Percentiles rank a stretch among this genome's conserved stretches.
Evolutionary conservation across 2,329 filamentous ascomycete species (phyloP).

Genomic region (Neonectria ditissima): DNA sequence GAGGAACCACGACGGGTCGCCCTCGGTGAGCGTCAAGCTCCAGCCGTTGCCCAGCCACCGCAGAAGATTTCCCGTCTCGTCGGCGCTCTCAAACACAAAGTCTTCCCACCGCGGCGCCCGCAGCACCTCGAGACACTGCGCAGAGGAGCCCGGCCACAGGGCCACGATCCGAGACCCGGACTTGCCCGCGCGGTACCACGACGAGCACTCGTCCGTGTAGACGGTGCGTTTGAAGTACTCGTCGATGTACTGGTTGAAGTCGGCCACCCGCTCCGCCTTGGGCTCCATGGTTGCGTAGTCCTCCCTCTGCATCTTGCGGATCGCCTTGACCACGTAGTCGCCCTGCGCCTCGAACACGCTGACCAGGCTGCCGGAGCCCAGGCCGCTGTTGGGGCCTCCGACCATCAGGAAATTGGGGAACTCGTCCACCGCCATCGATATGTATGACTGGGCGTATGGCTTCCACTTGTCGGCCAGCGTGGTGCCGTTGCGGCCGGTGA

Average conservation of each 20-base stretch:
- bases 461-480: conserved; percentile 55
- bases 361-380: conserved; percentile 60
- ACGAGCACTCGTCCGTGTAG: conserved; percentile 28
- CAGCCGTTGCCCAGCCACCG: conserved; percentile 28
- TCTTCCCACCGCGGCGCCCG: conserved; percentile 30
- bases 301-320: conserved; percentile 42
- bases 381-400: conserved; percentile 61
- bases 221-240: conserved; percentile 34
- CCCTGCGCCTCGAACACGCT: conserved; percentile 61
- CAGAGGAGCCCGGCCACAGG: conserved; percentile 27
- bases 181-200: conserved; percentile 22
- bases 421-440: conserved; percentile 58
- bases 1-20: conserved; percentile 29
- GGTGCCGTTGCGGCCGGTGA: conserved; percentile 53
- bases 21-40: conserved; percentile 21
- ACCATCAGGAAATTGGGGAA: conserved; percentile 65
- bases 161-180: conserved; percentile 11
- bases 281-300: conserved; percentile 31
- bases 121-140: conserved; percentile 25
- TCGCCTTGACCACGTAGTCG: conserved; percentile 41
- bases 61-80: conserved; percentile 14
- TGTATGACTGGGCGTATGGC: conserved; percentile 55
- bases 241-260: conserved; percentile 26
- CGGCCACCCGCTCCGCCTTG: conserved; percentile 11
- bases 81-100: conserved; percentile 14